Evolutionary conservation across 768 basidiomycete genomes (phyloP).

Genomic region (Podaxis sp.): DNA sequence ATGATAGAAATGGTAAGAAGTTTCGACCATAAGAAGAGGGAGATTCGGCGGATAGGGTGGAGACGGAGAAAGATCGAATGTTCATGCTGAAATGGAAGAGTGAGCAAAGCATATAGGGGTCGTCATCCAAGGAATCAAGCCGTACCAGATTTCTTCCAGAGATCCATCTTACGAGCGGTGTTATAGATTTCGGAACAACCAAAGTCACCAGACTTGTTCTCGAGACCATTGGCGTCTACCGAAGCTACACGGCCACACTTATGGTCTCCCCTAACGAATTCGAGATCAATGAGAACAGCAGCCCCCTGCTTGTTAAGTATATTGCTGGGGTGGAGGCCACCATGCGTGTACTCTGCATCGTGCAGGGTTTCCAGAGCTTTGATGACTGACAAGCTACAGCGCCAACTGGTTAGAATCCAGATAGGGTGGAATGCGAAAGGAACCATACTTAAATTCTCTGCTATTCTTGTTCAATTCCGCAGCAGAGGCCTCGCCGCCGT

Average conservation of each 20-base stretch:
- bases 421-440: not conserved
- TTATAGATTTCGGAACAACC: slow-evolving; percentile 14
- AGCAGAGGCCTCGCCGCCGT: slow-evolving; percentile 3
- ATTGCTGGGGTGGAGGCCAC: slow-evolving; percentile 10
- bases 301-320: slow-evolving; percentile 7
- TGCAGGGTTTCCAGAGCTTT: slow-evolving; percentile 12
- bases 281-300: slow-evolving; percentile 14
- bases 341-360: slow-evolving; percentile 12
- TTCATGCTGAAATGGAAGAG: not conserved
- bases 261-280: slow-evolving; percentile 12
- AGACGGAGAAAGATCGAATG: too few relatives aligned
- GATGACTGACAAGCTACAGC: slow-evolving; percentile 5
- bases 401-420: not conserved
- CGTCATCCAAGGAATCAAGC: not conserved
- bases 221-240: slow-evolving; percentile 3
- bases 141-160: slow-evolving; percentile 17
- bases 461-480: slow-evolving; percentile 12
- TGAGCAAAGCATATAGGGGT: not conserved
- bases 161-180: slow-evolving; percentile 14
- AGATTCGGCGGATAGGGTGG: too few relatives aligned
- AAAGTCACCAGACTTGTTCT: slow-evolving; percentile 14
- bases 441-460: slow-evolving; percentile 11
- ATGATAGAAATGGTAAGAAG: too few relatives aligned
- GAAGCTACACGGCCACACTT: slow-evolving; percentile 13
- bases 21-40: too few relatives aligned